Percentiles rank a stretch among this genome's conserved stretches.
Evolutionary conservation across 352 stramenopile species (phyloP).

Genomic region (Phytophthora niederhauseri): DNA sequence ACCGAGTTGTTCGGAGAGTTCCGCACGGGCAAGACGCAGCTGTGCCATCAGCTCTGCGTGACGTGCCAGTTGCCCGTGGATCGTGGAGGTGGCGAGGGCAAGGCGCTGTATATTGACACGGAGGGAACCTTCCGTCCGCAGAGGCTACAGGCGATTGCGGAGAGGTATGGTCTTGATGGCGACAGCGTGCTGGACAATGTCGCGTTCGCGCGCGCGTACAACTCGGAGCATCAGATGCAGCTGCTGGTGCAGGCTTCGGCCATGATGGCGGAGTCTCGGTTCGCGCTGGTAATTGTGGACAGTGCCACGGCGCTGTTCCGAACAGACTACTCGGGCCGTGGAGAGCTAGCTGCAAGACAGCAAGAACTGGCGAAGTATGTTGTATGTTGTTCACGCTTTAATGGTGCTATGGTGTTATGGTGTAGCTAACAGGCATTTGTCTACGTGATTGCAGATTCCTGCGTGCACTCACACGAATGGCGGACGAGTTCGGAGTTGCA

Average conservation of each 20-base stretch:
- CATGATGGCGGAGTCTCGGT: conserved; percentile 99
- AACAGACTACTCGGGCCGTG: conserved; percentile 98
- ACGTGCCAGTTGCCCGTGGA: conserved; percentile 98
- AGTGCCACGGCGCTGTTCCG: conserved; percentile 98
- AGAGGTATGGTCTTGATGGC: conserved; percentile 97
- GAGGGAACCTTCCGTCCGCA: conserved; percentile 99
- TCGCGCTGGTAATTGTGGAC: conserved; percentile 97
- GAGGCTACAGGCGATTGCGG: conserved; percentile 96
- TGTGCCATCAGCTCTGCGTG: conserved; percentile 99
- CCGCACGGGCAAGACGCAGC: conserved; percentile 98
- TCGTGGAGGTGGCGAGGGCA: conserved; percentile 97
- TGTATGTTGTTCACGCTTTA: neutral
- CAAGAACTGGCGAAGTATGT: conserved; percentile 86
- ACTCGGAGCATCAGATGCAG: conserved; percentile 99
- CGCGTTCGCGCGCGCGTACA: conserved; percentile 98
- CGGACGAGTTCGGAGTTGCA: conserved; percentile 99
- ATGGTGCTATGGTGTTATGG: neutral
- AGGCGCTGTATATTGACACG: conserved; percentile 99
- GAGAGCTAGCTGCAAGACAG: conserved; percentile 96
- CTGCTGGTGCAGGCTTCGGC: conserved; percentile 97
- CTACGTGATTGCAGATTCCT: conserved; percentile 89
- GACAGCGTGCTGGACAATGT: conserved; percentile 99
- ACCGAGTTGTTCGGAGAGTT: conserved; percentile 99
- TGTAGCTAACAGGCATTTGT: conserved; percentile 1
- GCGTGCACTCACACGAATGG: conserved; percentile 96